These are phyloP conservation scores for Bipolaris bicolor DNA, from an alignment of 2,329 filamentous ascomycete species.

Conservation along the genomic window DNA sequence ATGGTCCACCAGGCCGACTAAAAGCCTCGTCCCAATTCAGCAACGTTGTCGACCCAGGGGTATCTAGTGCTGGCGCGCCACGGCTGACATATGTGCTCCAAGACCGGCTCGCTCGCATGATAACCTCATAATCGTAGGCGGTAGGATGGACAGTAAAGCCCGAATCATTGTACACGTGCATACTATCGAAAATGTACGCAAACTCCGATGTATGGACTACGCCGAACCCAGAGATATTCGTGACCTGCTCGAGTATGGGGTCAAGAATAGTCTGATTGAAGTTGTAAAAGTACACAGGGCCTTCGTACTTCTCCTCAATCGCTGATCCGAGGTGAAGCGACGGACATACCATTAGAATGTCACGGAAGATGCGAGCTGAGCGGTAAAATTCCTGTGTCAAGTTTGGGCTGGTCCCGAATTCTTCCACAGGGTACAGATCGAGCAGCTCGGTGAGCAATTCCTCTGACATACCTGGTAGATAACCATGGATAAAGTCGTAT, in stretches of 20 bases:
- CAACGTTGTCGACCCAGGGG: constrained; percentile 13
- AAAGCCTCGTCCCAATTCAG: constrained; percentile 51
- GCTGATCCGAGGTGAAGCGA: constrained; percentile 53
- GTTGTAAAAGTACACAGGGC: constrained; percentile 56
- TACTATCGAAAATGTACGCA: constrained; percentile 57
- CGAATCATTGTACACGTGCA: constrained; percentile 52
- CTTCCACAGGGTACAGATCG: constrained; percentile 45
- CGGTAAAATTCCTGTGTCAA: constrained; percentile 59
- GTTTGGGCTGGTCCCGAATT: constrained; percentile 52
- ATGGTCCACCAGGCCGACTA: constrained; percentile 23
- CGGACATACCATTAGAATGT: constrained; percentile 60
- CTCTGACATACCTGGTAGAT: constrained; percentile 48
- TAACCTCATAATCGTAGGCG: constrained; percentile 51
- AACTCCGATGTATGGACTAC: constrained; percentile 61
- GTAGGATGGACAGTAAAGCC: constrained; percentile 45
- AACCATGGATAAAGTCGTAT: constrained; percentile 49
- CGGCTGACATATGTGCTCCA: constrained; percentile 57
- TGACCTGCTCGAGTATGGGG: constrained; percentile 47
- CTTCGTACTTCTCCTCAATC: constrained; percentile 47
- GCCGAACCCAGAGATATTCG: constrained; percentile 51
- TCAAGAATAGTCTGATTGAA: constrained; percentile 63
- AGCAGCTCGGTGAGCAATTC: constrained; percentile 35
- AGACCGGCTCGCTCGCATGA: constrained; percentile 51
- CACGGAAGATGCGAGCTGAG: constrained; percentile 57
- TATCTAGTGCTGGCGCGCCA: constrained; percentile 37